Evolutionary conservation across 2,329 filamentous ascomycete species (phyloP), one percentile per base, ranked within the genome.

Genomic region (Hymenoscyphus salicellus): DNA sequence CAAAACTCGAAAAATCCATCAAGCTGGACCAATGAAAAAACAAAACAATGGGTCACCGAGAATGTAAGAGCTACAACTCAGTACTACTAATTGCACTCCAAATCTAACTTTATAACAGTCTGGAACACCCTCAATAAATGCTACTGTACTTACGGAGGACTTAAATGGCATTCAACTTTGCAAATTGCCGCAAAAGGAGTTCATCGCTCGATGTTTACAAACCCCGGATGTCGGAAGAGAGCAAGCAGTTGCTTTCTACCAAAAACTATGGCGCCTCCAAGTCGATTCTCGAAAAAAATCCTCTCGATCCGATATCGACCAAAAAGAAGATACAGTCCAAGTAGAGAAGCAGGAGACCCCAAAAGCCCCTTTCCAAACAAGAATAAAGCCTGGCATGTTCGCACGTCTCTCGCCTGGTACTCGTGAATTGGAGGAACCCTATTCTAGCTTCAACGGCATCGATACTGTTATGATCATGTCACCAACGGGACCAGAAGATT

Each of bases 151-250:
- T 8, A 79, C 80, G 0, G 78, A 79, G 0, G 69, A 64, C 20
- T 79, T 81, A 68, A 74, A 76, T 3, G 80, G 80, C n/a, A 65
- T 71, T 0, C 78, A 81, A 60, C 72, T 82, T 0, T 77, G 80
- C 41, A 75, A 75, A 3, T 76, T 82, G 1, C 76, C 78, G 0
- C 66, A 68, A 23, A 72, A 73, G 2, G 79, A 81, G 46, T 80
- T 82, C 41, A 72, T 79, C 33, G 69, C 70, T 11, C 78, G 79
- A 0, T 81, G 79, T 63, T 72, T 78, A 57, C 76, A 78, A 64
- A 79, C 76, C 4, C 69, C 71, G 0, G 75, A 72, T 0, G 75
- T 80, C 3, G 75, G 70, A 0, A 41, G 63, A 0, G 75, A 81
- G 57, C 78, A 81, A 60, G 79, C 80, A 11, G 73, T 71, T 2